Evolutionary conservation across 768 basidiomycete genomes (phyloP).

Genomic region (Suillus decipiens): DNA sequence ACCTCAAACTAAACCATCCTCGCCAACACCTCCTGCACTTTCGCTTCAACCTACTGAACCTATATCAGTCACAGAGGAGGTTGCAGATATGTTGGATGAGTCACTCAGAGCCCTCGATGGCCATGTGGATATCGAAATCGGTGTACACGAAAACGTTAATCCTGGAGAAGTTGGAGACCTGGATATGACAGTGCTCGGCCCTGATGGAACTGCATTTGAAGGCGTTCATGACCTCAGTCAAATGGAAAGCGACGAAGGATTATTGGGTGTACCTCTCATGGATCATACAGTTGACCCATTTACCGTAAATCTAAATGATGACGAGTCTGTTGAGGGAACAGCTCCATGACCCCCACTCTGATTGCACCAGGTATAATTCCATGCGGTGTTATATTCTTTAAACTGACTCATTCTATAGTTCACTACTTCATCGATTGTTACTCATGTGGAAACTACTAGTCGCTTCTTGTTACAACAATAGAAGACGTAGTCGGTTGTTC

Average conservation of each 20-base stretch:
- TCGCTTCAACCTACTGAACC: slow-evolving; percentile 53
- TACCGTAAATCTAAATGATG: slow-evolving; percentile 18
- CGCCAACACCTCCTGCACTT: slow-evolving; percentile 66
- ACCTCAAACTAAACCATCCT: slow-evolving; percentile 59
- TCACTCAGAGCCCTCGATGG: slow-evolving; percentile 58
- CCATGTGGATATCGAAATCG: slow-evolving; percentile 44
- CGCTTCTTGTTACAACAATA: background rate
- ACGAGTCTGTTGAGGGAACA: background rate
- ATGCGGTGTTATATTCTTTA: background rate
- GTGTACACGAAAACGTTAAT: slow-evolving; percentile 33
- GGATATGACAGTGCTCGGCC: slow-evolving; percentile 64
- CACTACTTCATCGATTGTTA: background rate
- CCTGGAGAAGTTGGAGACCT: slow-evolving; percentile 47
- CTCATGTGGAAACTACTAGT: background rate
- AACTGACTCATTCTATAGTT: background rate
- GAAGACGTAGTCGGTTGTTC: background rate
- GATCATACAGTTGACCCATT: slow-evolving; percentile 65
- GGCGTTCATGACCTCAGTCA: slow-evolving; percentile 55
- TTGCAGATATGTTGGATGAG: slow-evolving; percentile 49
- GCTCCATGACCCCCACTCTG: background rate
- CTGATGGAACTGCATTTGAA: slow-evolving; percentile 64
- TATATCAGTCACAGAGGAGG: slow-evolving; percentile 39
- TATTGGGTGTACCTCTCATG: slow-evolving; percentile 64
- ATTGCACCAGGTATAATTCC: background rate
- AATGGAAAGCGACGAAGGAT: slow-evolving; percentile 49